These are phyloP conservation scores for Colletotrichum agaves DNA, from an alignment of 2,329 filamentous ascomycete genomes.

Conservation along the genomic window DNA sequence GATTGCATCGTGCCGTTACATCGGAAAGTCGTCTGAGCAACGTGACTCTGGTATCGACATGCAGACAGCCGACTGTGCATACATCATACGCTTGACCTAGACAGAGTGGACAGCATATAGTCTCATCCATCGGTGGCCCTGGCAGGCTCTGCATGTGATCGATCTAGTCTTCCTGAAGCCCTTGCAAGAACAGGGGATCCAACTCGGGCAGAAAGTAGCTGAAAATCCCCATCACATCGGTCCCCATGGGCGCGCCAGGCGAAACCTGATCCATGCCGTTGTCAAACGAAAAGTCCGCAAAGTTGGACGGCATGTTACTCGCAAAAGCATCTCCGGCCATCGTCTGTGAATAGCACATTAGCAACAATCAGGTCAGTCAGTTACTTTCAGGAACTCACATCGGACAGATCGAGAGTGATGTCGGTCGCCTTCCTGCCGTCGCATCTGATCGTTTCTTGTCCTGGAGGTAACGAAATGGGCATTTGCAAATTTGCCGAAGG, in stretches of 20 bases:
- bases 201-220: conserved; percentile 41
- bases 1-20: no score
- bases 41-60: no score
- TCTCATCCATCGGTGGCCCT: background rate
- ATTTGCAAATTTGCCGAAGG: background rate
- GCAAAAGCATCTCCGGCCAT: background rate
- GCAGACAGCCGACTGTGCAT: no score
- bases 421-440: no score
- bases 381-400: background rate
- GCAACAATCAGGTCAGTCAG: no score
- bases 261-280: conserved; percentile 17
- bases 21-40: no score
- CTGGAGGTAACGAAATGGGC: background rate
- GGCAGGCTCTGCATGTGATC: conserved; percentile 21
- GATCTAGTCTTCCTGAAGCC: conserved; percentile 9
- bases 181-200: conserved; percentile 40
- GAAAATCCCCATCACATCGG: conserved; percentile 43
- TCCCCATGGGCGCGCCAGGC: conserved; percentile 35
- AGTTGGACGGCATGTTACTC: conserved; percentile 9
- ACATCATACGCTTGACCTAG: background rate
- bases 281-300: conserved; percentile 37
- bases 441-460: background rate
- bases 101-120: background rate
- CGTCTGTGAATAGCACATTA: background rate
- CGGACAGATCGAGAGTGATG: background rate